phyloP scores from a whole-genome alignment of 495 filamentous ascomycete genomes.

The Penicillium turbatum region DNA sequence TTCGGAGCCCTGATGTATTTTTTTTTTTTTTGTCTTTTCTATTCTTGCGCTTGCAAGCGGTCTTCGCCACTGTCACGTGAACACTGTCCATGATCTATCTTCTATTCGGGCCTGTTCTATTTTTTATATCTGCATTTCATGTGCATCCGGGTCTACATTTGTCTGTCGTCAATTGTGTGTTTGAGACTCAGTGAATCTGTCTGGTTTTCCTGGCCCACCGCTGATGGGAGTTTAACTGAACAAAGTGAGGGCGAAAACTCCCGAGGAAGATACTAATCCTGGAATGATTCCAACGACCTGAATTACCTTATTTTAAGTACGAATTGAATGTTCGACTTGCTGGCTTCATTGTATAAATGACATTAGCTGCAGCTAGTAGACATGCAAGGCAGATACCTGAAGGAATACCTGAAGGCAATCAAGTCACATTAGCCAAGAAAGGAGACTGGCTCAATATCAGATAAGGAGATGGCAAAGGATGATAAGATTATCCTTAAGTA shows the following conservation, averaged over 20 bases:
- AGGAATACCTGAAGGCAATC: too few relatives aligned
- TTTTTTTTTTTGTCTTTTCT: conserved; percentile 11
- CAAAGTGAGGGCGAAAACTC: conserved; percentile 4
- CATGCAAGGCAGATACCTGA: too few relatives aligned
- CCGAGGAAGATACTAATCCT: conserved; percentile 27
- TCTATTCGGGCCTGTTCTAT: conserved; percentile 8
- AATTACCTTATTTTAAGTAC: conserved; percentile 10
- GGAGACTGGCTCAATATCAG: too few relatives aligned
- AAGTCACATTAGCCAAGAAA: too few relatives aligned
- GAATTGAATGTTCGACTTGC: conserved; percentile 1
- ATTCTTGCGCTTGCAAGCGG: conserved; percentile 32
- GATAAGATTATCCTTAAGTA: too few relatives aligned
- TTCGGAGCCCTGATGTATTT: conserved; percentile 20
- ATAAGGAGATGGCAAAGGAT: too few relatives aligned
- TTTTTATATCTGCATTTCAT: conserved; percentile 8
- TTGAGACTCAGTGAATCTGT: neutral
- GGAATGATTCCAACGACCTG: conserved; percentile 24
- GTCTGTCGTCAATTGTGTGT: neutral
- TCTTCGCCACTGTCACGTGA: conserved; percentile 33
- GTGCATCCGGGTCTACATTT: conserved; percentile 6
- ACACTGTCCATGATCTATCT: conserved; percentile 22
- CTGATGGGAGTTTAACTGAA: conserved; percentile 5
- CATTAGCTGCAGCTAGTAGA: neutral
- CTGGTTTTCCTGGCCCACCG: neutral
- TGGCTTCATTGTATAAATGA: neutral